These are phyloP conservation scores for Aspergillus eucalypticola DNA, from an alignment of 2,329 filamentous ascomycete species.

Conservation along the genomic window DNA sequence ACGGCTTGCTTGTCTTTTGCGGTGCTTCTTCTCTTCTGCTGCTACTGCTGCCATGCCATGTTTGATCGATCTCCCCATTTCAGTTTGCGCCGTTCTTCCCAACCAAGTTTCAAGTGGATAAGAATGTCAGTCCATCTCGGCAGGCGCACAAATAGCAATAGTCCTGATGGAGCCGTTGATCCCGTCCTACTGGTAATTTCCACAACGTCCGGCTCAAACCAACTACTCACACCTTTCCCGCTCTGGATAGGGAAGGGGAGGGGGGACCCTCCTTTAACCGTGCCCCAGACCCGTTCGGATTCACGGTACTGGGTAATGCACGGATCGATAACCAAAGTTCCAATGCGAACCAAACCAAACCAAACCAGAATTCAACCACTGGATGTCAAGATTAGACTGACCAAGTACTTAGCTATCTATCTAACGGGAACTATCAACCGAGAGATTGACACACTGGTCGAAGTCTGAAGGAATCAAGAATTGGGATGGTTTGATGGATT, in stretches of 20 bases:
- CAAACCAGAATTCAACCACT: background rate
- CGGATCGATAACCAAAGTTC: constrained; percentile 2
- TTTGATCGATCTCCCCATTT: background rate
- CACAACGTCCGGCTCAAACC: background rate
- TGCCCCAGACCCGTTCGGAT: constrained; percentile 7
- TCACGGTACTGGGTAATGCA: constrained; percentile 6
- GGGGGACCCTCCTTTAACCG: background rate
- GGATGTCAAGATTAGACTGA: too few relatives aligned
- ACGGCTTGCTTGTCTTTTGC: too few relatives aligned
- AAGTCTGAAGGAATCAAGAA: background rate
- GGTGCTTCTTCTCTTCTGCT: too few relatives aligned
- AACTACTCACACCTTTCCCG: background rate
- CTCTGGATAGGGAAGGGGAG: background rate
- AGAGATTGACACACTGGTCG: background rate
- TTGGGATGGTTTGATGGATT: background rate
- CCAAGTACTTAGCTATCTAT: too few relatives aligned
- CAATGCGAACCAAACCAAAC: background rate
- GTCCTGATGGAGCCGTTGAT: background rate
- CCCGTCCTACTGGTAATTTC: background rate
- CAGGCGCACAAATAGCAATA: background rate
- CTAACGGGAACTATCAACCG: background rate
- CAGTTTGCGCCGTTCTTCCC: background rate
- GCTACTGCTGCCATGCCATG: too few relatives aligned
- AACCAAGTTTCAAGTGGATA: too few relatives aligned
- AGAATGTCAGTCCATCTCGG: too few relatives aligned